A percentile compares a stretch with the other conserved stretches of the same genome.
Conservation (phyloP, 164 flowering plant species). For the Platanus orientalis region DNA sequence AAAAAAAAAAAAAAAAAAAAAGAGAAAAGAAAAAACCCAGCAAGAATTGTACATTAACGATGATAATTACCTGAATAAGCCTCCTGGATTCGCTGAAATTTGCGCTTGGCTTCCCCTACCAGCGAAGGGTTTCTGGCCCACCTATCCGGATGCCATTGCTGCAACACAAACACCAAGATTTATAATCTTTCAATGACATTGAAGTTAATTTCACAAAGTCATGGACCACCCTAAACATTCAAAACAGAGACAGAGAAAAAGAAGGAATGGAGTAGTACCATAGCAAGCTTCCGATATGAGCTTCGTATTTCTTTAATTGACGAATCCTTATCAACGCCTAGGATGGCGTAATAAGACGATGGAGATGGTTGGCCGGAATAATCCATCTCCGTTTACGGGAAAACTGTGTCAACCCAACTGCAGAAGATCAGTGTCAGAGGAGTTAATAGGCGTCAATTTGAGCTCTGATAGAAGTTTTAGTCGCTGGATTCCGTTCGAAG, state of each 20-base stretch:
- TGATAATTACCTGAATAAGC: conserved; percentile 65
- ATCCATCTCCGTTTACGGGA: conserved; percentile 1
- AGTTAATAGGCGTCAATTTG: too few species aligned
- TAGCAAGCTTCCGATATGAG: conserved; percentile 32
- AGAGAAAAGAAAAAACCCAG: neutral
- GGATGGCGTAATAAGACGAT: conserved; percentile 18
- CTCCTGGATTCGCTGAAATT: conserved; percentile 83
- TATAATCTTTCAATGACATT: too few species aligned
- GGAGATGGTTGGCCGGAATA: neutral
- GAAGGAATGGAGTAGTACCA: too few species aligned
- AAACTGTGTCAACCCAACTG: too few species aligned
- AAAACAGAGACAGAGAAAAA: neutral
- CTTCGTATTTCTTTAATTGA: conserved; percentile 22
- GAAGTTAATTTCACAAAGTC: too few species aligned
- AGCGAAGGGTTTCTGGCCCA: conserved; percentile 50
- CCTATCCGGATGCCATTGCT: conserved; percentile 94
- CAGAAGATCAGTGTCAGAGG: too few species aligned
- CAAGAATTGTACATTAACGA: neutral
- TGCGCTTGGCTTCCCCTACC: conserved; percentile 60
- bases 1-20: neutral
- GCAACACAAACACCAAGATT: conserved; percentile 13
- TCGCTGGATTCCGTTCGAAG: too few species aligned
- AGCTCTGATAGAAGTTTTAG: too few species aligned
- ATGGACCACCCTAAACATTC: too few species aligned
- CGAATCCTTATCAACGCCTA: conserved; percentile 15